phyloP scores from a whole-genome alignment of 306 rosid species.

The Fagus sylvatica region DNA sequence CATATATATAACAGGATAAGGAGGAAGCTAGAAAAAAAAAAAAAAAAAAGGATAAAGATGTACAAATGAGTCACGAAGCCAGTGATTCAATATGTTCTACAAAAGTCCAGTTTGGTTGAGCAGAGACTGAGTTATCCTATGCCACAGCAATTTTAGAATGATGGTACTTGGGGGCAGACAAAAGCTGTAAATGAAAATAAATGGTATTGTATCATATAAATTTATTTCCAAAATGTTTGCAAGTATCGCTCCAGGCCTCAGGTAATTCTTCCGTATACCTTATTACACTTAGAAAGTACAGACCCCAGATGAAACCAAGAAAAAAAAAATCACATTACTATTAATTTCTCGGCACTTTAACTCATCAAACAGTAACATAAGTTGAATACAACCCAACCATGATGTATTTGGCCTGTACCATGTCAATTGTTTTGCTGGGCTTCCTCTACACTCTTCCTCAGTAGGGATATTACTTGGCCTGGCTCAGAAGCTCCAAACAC shows the following conservation, averaged over 20 bases:
- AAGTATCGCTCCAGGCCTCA: background rate
- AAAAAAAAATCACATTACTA: background rate
- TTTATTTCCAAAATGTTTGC: background rate
- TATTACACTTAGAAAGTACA: background rate
- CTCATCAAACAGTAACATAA: background rate
- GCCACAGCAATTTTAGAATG: background rate
- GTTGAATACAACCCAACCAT: slow-evolving; percentile 3
- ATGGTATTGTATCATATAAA: background rate
- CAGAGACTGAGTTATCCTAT: background rate
- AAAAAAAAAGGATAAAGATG: too few relatives aligned
- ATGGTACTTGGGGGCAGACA: background rate
- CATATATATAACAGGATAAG: too few relatives aligned
- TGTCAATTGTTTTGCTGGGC: slow-evolving; percentile 51
- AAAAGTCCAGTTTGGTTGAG: background rate
- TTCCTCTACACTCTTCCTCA: slow-evolving; percentile 65
- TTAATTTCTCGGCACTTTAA: background rate
- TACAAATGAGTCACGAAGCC: background rate
- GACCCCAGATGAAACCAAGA: background rate
- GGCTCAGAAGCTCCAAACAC: slow-evolving; percentile 94
- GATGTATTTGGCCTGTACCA: slow-evolving; percentile 16
- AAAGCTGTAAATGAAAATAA: background rate
- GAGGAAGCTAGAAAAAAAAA: too few relatives aligned
- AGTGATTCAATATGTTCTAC: background rate
- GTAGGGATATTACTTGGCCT: slow-evolving; percentile 64
- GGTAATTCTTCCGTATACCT: background rate